Conservation (phyloP, 2,329 filamentous ascomycete genomes). For the Coniochaeta sp. region DNA sequence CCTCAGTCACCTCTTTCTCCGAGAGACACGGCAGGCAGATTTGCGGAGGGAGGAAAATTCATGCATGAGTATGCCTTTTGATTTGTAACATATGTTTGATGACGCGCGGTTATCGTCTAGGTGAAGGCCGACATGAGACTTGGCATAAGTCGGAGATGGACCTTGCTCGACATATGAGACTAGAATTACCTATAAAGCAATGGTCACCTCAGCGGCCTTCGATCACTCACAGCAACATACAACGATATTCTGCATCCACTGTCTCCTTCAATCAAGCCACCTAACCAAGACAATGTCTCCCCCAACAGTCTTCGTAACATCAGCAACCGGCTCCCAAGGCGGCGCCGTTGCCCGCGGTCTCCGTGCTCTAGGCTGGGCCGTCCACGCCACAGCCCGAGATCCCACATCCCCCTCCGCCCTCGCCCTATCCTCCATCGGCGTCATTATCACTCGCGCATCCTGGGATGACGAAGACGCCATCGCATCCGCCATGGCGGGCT, state of each 20-base stretch:
- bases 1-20: too few species aligned
- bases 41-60: too few species aligned
- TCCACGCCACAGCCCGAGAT: conserved; percentile 22
- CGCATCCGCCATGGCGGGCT: conserved; percentile 18
- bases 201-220: background rate
- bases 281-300: conserved; percentile 7
- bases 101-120: too few species aligned
- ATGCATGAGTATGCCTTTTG: too few species aligned
- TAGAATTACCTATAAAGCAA: background rate
- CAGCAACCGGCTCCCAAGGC: conserved; percentile 31
- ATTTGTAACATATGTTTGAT: background rate
- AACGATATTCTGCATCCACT: background rate
- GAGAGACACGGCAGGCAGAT: too few species aligned
- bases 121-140: too few species aligned
- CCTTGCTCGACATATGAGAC: background rate
- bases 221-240: background rate
- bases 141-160: background rate
- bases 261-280: background rate
- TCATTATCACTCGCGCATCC: conserved; percentile 19
- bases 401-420: conserved; percentile 18
- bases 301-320: conserved; percentile 26
- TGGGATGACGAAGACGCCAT: conserved; percentile 24
- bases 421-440: conserved; percentile 20
- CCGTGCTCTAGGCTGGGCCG: conserved; percentile 14
- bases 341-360: conserved; percentile 25